A percentile compares a stretch with the other conserved stretches of the same genome.
Evolutionary conservation across 2,329 filamentous ascomycete species (phyloP).

Genomic region (Fusarium sp.): DNA sequence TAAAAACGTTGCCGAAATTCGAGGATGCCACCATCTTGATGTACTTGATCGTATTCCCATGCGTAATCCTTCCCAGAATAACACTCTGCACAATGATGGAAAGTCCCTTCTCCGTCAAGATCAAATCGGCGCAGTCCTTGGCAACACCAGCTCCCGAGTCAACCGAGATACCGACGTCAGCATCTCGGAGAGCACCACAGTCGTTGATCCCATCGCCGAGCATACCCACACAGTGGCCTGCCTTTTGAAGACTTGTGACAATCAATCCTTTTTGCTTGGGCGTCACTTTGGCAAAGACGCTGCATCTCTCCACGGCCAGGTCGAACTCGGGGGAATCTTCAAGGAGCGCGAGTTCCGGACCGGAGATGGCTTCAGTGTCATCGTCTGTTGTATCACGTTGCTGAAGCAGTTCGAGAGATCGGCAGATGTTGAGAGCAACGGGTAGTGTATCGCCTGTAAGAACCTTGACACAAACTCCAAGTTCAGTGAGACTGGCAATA

Average conservation of each 20-base stretch:
- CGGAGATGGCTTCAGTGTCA: slow-evolving; percentile 2
- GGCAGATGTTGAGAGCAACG: slow-evolving; percentile 1
- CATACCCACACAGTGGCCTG: slow-evolving; percentile 8
- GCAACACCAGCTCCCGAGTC: not conserved
- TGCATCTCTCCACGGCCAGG: slow-evolving; percentile 1
- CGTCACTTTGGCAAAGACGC: slow-evolving; percentile 1
- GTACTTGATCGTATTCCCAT: slow-evolving; percentile 10
- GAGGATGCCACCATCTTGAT: slow-evolving; percentile 17
- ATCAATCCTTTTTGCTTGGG: slow-evolving; percentile 9
- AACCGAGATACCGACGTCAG: slow-evolving; percentile 15
- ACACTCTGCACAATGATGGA: slow-evolving; percentile 5
- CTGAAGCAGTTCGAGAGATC: slow-evolving; percentile 1
- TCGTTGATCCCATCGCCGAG: not conserved
- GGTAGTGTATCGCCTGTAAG: not conserved
- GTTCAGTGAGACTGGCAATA: not conserved
- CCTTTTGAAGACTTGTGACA: not conserved
- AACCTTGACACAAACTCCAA: not conserved
- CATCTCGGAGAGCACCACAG: slow-evolving; percentile 3
- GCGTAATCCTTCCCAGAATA: not conserved
- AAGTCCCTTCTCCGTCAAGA: slow-evolving; percentile 3
- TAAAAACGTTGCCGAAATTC: slow-evolving; percentile 13
- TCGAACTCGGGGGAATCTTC: slow-evolving; percentile 5
- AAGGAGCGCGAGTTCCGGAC: not conserved
- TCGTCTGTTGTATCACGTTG: not conserved
- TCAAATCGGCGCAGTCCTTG: slow-evolving; percentile 11